These are phyloP conservation scores for Pythium vanterpoolii DNA, from an alignment of 352 stramenopile species.

Conservation along the genomic window DNA sequence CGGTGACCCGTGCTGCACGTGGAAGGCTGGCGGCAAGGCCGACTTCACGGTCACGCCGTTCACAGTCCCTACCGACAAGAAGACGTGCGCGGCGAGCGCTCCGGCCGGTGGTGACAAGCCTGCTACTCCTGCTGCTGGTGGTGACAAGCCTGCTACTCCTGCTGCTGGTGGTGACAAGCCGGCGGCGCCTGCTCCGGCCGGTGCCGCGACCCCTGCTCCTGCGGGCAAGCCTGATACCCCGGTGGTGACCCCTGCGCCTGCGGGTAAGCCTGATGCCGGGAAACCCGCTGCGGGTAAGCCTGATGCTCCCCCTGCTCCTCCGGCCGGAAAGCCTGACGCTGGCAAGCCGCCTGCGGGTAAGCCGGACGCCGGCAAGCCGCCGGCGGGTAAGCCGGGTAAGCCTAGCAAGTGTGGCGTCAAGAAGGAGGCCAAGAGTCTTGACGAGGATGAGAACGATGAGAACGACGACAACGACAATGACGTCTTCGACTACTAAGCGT, in stretches of 20 bases:
- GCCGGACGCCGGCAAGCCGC: not conserved
- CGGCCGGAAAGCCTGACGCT: not conserved
- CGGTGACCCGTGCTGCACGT: not conserved
- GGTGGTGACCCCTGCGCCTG: not conserved
- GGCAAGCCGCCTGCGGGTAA: not conserved
- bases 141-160: not conserved
- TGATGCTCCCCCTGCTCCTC: not conserved
- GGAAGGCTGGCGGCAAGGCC: conserved; percentile 4
- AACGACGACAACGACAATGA: conserved; percentile 1
- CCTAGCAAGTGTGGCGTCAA: conserved; percentile 16
- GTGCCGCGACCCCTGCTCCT: not conserved
- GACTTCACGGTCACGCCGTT: conserved; percentile 12
- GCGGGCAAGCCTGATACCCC: not conserved
- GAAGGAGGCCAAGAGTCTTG: conserved; percentile 10
- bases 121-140: not conserved
- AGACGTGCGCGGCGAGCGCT: not conserved
- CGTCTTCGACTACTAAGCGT: not conserved
- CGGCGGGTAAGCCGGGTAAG: not conserved
- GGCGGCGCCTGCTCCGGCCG: not conserved
- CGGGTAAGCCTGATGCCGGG: not conserved
- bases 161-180: not conserved
- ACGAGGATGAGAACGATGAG: conserved; percentile 4
- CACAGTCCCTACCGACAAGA: not conserved
- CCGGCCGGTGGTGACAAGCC: not conserved
- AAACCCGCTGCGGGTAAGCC: conserved; percentile 3